Base-by-base conservation (phyloP, 495 filamentous ascomycete species). In the Daldinia loculata region DNA sequence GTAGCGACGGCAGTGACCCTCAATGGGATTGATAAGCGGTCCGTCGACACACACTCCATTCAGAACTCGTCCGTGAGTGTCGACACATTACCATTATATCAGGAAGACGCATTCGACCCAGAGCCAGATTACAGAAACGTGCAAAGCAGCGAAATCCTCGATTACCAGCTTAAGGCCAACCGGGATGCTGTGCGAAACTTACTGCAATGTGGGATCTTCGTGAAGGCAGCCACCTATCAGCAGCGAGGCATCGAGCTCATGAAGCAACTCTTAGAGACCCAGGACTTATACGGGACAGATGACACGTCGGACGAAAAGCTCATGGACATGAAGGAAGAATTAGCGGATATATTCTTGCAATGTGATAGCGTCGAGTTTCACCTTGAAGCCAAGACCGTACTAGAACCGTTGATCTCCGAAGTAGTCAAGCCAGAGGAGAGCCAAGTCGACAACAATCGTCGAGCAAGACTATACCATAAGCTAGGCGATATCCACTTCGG, bases 391-490 rank as follows among this genome's bases (percentile, higher is more conserved):
- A 67, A 62, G 32, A 26, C 43, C 1, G 60, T 70, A n/a, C 45
- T 77, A 6, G 30, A 62, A 34, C 8, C 59, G 5, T 29, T 77
- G 14, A 48, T 77, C 15, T 29, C 45, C 19, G 67, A 70, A 61
- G 56, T 62, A 6, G 48, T 51, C 26, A 29, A 38, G 15, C 55
- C 51, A 4, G 45, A 66, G 27, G 43, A 11, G 3, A 59, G 50
- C 22, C 38, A 58, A 22, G 4, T 52, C 34, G 66, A 76, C 29
- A n/a, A 56, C 8, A 39, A 69, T n/a, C 65, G 75, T 4, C 17
- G 65, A 59, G 63, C 66, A 32, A 70, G 75, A 52, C 48, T 77
- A 38, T 70, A 73, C 38, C 72, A 77, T 38, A 75, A 75, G 56
- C 57, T 77, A 15, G 72, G 75, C 4, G 36, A 53, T 5, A 55